Base-by-base conservation (phyloP, 2,329 filamentous ascomycete species). In the Epichloe aotearoae region DNA sequence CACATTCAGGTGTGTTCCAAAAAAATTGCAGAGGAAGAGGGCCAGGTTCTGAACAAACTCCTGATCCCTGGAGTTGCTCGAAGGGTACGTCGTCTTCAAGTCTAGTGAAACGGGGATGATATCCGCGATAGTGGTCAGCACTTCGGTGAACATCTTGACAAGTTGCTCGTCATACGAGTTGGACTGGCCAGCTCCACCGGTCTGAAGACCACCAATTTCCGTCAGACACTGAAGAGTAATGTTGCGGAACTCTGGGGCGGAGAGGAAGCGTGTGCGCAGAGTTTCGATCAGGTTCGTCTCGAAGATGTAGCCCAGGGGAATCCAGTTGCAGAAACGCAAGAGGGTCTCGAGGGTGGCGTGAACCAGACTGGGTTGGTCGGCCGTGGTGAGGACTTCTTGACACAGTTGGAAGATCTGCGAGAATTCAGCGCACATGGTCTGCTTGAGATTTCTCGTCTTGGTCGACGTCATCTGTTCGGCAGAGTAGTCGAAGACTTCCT, bases 381-480 rank as follows among this genome's bases (percentile, higher is more conserved):
- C 93, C 34, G 88, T 93, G 60, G 84, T 88, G 58, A 98, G 76
- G 49, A 98, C 91, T 66, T 98, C 91, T 46, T 89, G 90, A 73
- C 94, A 98, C 36, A 98, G 81, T 70, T 95, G 88, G 74, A 97
- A 98, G 64, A 98, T 98, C 51, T 89, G 88, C 1, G 94, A 96
- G 69, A 98, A 98, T 70, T 98, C 93, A 65, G 90, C 84, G 69
- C 90, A 96, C 93, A 98, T 98, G 57, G 88, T 95, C 59, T 90
- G 91, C 76, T 98, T 98, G 56, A 98, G 76, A 67, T 94, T 95
- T 62, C 90, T 83, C 40, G 90, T 95, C 75, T 98, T 98, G 53
- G 86, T 81, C 38, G 91, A 96, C n/a, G 93, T 98, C 91, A 98
- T 96, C 67, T 96, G 88, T 64, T 98, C 93, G 56, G 91, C 88